Conservation (phyloP, 148 eudicot species). For the Chenopodium quinoa region DNA sequence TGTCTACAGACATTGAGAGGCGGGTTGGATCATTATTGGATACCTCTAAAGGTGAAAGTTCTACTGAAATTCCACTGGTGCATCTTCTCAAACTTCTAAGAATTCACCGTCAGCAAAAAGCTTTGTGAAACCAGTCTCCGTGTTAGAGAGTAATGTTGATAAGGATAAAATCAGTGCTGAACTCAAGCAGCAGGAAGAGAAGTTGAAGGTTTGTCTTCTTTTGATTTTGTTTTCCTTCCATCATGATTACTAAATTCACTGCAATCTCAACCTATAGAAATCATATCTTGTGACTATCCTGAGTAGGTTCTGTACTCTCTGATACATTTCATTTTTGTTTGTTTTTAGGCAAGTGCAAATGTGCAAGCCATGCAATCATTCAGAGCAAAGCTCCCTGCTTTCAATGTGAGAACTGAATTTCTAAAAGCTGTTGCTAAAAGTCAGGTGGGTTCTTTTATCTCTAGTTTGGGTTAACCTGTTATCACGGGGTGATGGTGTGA, state of each 20-base stretch:
- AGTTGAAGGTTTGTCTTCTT: constrained; percentile 49
- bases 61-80: constrained; percentile 31
- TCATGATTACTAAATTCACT: background rate
- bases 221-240: background rate
- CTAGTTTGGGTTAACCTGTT: background rate
- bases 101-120: constrained; percentile 27
- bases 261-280: background rate
- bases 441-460: constrained; percentile 48
- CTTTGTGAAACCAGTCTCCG: constrained; percentile 24
- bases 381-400: constrained; percentile 90
- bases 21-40: constrained; percentile 72
- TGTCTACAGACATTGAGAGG: constrained; percentile 78
- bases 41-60: constrained; percentile 43
- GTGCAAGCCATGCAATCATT: constrained; percentile 68
- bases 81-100: constrained; percentile 47
- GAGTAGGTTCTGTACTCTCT: constrained; percentile 2
- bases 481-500: background rate
- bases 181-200: constrained; percentile 78
- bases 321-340: background rate
- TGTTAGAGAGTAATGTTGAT: constrained; percentile 35
- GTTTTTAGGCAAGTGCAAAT: constrained; percentile 52
- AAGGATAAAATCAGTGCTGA: constrained; percentile 57
- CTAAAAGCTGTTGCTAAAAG: constrained; percentile 79
- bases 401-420: constrained; percentile 70
- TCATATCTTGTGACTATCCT: background rate